Base-by-base conservation (phyloP, 2,329 filamentous ascomycete species). In the Colletotrichum higginsianum region DNA sequence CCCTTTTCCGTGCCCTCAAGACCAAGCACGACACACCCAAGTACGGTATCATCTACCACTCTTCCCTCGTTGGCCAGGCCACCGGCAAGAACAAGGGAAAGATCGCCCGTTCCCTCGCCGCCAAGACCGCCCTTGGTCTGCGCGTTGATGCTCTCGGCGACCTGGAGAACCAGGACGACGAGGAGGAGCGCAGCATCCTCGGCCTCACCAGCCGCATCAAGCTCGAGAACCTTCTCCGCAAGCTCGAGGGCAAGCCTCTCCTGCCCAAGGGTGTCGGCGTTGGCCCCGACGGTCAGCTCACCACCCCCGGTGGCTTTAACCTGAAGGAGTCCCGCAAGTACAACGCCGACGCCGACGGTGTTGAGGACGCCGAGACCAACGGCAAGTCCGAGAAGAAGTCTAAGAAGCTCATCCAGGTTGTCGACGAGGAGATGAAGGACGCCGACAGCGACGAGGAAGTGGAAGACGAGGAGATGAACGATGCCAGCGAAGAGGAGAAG, bases 41-140 rank as follows among this genome's bases (percentile, higher is more conserved):
- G 85, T 99, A 98, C 79, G 96, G 96, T 89, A 89, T 97, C 75
- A 94, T 97, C 81, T 97, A 96, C 85, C 93, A 97, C 84, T 93
- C 94, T 60, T 96, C 94, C 38, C 90, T 99, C 56, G 97, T 99
- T 75, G 97, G 96, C 55, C 96, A 99, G 86, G 96, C 96, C 40
- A 97, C 94, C 23, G 96, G 96, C 79, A 96, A 94, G 87, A 98
- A 98, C 88, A 99, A 99, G 92, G 96, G 96, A 78, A 99, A 99
- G 88, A 98, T 99, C 80, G 96, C 96, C 52, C 94, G 96, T 89
- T 95, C 98, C 87, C 89, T 99, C 73, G 93, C 96, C 60, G 93
- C 96, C 76, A 98, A 98, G 88, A 92, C 96, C 57, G 94, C 96
- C 35, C 90, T 99, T 61, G 95, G 95, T 87, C 88, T 98, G 60